Evolutionary conservation across 495 filamentous ascomycete species (phyloP), one percentile per base, ranked within the genome.

Genomic region (Chaetomidium leptoderma): DNA sequence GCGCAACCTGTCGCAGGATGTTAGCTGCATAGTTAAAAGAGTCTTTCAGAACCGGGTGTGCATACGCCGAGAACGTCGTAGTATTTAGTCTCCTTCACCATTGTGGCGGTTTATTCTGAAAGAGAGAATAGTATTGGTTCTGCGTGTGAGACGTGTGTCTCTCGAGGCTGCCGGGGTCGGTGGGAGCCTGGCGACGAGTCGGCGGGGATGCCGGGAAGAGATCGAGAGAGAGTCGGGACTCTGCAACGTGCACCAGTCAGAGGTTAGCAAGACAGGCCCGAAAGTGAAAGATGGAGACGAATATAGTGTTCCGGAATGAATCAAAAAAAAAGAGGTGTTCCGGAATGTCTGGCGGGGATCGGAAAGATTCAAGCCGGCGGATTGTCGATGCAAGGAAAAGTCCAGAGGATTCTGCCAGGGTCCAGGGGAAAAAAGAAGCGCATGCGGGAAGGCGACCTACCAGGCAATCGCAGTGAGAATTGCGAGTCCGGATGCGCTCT

Each of bases 31-130:
- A 21, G 10, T 13, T 26, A 27, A 24, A 47, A 27, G 26, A 26
- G 39, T 27, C 21, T 52, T 52, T 32, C 8, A 1, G 10, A 16
- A n/a, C 4, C 21, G 40, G 39, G 44, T 47, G 6, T 62, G 77
- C 87, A 65, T 84, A 93, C 91, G 74, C 91, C 91, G 43, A 96
- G 81, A 57, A 80, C 70, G 58, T 96, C 91, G 75, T 96, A 96
- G 63, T 85, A 81, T 72, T 89, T 90, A 21, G 89, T 90, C 63
- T 96, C 91, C 69, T 90, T 92, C 63, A 91, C 91, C 91, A 96
- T 96, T 60, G 72, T 87, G 76, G 19, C 46, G 49, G 35, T 56
- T 53, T 44, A 40, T 9, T 55, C 39, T 56, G 39, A 23, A 16
- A 57, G 16, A 7, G 23, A 35, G n/a, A n/a, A n/a, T n/a, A n/a